Conservation (phyloP, 768 basidiomycete species). For the Suillus brevipes region DNA sequence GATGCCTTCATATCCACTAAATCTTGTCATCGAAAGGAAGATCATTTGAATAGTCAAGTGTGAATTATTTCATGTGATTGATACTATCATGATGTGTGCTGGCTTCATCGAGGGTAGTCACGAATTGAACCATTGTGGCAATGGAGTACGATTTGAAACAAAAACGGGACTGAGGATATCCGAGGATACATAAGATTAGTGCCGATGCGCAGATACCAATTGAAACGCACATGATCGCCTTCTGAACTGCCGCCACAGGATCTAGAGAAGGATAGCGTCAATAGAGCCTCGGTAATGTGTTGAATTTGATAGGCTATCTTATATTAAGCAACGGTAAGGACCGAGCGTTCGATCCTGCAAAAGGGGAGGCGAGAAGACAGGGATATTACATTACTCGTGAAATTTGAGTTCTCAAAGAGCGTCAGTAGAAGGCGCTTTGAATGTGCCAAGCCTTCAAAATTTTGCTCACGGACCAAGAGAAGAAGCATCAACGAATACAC, state of each 20-base stretch:
- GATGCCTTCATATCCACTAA: neutral
- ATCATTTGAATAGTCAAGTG: neutral
- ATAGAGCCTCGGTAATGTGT: no score
- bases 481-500: no score
- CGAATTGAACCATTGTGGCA: neutral
- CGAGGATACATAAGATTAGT: neutral
- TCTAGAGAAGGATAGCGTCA: no score
- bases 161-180: neutral
- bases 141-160: neutral
- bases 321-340: no score
- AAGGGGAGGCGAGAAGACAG: no score
- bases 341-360: no score
- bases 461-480: no score
- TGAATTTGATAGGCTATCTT: no score
- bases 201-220: neutral
- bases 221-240: neutral
- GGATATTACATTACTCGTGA: no score
- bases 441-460: no score
- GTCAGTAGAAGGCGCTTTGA: no score
- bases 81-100: neutral
- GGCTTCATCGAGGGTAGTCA: neutral
- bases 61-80: neutral
- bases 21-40: neutral
- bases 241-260: neutral
- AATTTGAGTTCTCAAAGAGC: no score